Evolutionary conservation across 257 asterid species (phyloP), one percentile per base, ranked within the genome.

Genomic region (Solanum chmielewskii): DNA sequence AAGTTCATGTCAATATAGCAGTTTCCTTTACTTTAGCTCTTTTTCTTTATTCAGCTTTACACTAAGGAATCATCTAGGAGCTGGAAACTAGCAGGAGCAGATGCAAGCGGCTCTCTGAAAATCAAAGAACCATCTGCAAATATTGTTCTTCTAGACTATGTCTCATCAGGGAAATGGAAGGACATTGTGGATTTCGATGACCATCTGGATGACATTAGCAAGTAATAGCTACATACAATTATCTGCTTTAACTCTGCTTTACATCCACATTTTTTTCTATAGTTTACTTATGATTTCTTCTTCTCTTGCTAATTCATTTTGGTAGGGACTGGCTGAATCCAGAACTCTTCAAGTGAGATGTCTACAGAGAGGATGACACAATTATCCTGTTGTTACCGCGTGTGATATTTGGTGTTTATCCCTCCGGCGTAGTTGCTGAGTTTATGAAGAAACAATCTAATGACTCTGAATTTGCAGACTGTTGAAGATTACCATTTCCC

Each of bases 171-270:
- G 90, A 97, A 96, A 91, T 95, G 96, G 95, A 93, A 95, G 90
- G 93, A 92, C 86, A 89, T 95, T 4, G 68, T 91, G 14, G 99
- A 97, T 89, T 97, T 97, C 84, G 98, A 97, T 56, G 98, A 97
- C 91, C 99, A 97, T 92, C 95, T 97, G 87, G 98, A 95, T 86
- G 97, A 97, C 85, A 81, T 96, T 91, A 94, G 95, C 98, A 95
- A 96, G 99, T 97, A 89, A 93, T 90, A 82, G 7, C 88, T 73
- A 59, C 85, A 59, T 85, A 27, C 89, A 60, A 52, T 76, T 25
- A 15, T 47, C 31, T 64, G 80, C 81, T 86, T 84, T 27, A 12
- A 27, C 39, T 2, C 37, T 86, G 60, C 21, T 33, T 33, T 16
- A 11, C 39, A 8, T 49, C 88, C 66, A 23, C 66, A 52, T 23